These are phyloP conservation scores for Tylopilus balloui DNA, from an alignment of 768 basidiomycete species.

Conservation along the genomic window DNA sequence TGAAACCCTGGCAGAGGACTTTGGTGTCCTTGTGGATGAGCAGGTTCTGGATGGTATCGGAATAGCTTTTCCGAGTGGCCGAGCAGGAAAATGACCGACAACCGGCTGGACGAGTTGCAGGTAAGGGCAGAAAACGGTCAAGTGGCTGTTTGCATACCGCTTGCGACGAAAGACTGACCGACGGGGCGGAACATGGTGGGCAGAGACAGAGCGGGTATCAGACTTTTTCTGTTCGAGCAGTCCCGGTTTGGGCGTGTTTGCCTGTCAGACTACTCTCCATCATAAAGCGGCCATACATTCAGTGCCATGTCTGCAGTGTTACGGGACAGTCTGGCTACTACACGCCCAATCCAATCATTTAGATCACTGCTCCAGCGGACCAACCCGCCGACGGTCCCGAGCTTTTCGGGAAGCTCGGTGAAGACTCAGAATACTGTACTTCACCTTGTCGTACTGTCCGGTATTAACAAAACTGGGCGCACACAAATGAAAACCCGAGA, in stretches of 20 bases:
- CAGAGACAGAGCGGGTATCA: constrained; percentile 8
- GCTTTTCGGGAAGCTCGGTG: constrained; percentile 73
- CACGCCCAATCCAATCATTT: not conserved
- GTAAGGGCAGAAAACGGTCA: not conserved
- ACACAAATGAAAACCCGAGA: not conserved
- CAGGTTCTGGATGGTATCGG: constrained; percentile 86
- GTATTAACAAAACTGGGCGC: constrained; percentile 55
- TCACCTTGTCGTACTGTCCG: constrained; percentile 73
- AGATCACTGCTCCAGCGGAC: constrained; percentile 29
- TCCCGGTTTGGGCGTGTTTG: constrained; percentile 27
- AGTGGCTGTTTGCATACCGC: constrained; percentile 38
- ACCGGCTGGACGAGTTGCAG: constrained; percentile 40
- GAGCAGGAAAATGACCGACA: constrained; percentile 82
- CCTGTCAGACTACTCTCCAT: not conserved
- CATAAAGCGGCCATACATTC: no score
- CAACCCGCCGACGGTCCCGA: constrained; percentile 53
- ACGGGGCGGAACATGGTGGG: constrained; percentile 52
- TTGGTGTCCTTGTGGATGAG: constrained; percentile 92
- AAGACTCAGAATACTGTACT: constrained; percentile 66
- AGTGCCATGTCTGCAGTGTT: constrained; percentile 7
- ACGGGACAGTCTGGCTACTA: not conserved
- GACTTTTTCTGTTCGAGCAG: constrained; percentile 15
- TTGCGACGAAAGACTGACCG: constrained; percentile 50
- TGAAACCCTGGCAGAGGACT: constrained; percentile 89
- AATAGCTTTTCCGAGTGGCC: constrained; percentile 70